These are phyloP conservation scores for Tylopilus vinaceipallidus DNA, from an alignment of 768 basidiomycete species.

Conservation along the genomic window DNA sequence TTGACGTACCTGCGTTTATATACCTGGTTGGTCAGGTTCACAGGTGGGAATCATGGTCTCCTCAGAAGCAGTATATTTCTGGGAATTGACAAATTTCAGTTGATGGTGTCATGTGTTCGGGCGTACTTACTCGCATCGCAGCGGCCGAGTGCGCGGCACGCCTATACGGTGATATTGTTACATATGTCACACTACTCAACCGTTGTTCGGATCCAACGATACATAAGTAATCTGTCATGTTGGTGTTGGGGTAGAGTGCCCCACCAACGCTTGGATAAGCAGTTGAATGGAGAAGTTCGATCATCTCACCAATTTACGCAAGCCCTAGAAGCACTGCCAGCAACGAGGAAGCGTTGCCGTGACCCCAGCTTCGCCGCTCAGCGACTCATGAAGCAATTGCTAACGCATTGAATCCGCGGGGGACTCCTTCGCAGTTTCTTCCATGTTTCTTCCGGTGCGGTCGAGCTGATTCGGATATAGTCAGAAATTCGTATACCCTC, in stretches of 20 bases:
- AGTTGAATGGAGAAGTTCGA: too few relatives aligned
- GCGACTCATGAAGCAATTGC: too few relatives aligned
- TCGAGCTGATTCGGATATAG: neutral
- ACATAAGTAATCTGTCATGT: too few relatives aligned
- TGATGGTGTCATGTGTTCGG: conserved; percentile 4
- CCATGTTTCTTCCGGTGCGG: too few relatives aligned
- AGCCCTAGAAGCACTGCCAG: neutral
- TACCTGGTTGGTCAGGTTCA: neutral
- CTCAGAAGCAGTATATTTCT: conserved; percentile 8
- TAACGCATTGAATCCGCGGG: too few relatives aligned
- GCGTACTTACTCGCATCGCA: too few relatives aligned
- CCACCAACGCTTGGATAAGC: too few relatives aligned
- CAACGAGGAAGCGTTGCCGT: neutral
- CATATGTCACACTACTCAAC: too few relatives aligned
- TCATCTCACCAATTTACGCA: neutral
- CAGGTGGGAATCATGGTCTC: conserved; percentile 2
- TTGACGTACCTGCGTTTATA: conserved; percentile 18
- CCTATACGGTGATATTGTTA: conserved; percentile 1
- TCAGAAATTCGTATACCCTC: neutral
- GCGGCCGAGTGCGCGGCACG: neutral
- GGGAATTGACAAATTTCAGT: neutral
- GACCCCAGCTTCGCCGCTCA: too few relatives aligned
- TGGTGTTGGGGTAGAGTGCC: too few relatives aligned
- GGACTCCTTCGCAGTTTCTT: too few relatives aligned
- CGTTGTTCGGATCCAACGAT: neutral